Base-by-base conservation (phyloP, 148 eudicot genomes). In the Linanthus parryae region DNA sequence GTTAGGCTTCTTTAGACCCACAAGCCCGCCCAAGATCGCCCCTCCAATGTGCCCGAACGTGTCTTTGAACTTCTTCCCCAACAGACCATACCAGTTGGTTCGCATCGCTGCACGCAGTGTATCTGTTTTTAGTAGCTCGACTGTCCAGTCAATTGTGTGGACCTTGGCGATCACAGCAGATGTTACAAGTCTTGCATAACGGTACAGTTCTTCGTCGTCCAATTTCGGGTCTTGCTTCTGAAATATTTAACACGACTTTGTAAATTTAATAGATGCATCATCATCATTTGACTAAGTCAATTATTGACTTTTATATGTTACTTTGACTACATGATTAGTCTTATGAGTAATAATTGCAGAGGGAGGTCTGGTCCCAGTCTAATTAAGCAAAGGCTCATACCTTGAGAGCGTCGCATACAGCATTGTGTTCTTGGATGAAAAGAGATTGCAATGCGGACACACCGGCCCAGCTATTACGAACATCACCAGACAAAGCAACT, bases 111-210 rank as follows among this genome's bases (percentile, higher is more conserved):
- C 73, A n/a, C 7, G 73, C 23, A 73, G 56, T 5, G 41, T 73
- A 54, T 73, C 70, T 0, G 66, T 73, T 55, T 73, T 73, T 5
- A 73, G 73, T 36, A 73, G 77, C 69, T 73, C 73, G 8, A 63
- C 72, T 2, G 77, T 73, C 77, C 77, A 73, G 50, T 73, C 77
- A 24, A 73, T 73, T 48, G 77, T 73, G 63, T 73, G 77, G 38
- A 73, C 19, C 44, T 73, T 73, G 6, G 77, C 77, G 7, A 73
- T 73, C 7, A 73, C 73, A 13, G 77, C 77, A 19, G 77, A 59
- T 48, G 73, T 73, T 21, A 68, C 77, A 0, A 73, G 66, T 51
- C 77, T 73, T 26, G 77, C 77, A 55, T 68, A 58, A 11, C 65
- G 69, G 20, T 73, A 73, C 39, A 73, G 28, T 24, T 73, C 69